phyloP scores from a whole-genome alignment of 352 stramenopile species.

The Phytophthora podocarpi region DNA sequence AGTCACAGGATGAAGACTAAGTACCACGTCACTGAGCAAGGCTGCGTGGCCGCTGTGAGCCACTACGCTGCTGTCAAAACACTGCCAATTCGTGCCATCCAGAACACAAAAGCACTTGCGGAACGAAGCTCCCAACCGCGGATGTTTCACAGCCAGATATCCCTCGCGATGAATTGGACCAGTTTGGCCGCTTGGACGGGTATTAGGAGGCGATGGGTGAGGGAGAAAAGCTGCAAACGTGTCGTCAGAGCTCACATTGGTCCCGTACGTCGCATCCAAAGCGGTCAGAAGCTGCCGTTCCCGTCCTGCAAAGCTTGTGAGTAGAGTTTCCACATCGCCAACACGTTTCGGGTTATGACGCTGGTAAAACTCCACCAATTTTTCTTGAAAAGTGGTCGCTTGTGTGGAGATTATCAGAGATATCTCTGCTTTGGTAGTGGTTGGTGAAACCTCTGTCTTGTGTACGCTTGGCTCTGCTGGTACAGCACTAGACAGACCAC shows the following conservation, averaged over 20 bases:
- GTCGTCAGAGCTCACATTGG: constrained; percentile 38
- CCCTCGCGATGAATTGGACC: constrained; percentile 30
- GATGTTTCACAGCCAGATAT: constrained; percentile 51
- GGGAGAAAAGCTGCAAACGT: constrained; percentile 36
- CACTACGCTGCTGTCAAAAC: constrained; percentile 39
- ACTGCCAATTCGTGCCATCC: constrained; percentile 32
- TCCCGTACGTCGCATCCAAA: constrained; percentile 70
- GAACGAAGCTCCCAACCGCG: constrained; percentile 32
- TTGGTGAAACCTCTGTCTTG: neutral
- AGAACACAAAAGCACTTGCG: constrained; percentile 48
- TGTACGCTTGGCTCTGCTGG: constrained; percentile 1
- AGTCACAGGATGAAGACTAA: constrained; percentile 37
- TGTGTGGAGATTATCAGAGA: constrained; percentile 11
- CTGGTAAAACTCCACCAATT: constrained; percentile 90
- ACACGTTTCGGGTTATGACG: constrained; percentile 91
- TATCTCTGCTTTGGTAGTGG: neutral
- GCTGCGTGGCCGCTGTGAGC: constrained; percentile 12
- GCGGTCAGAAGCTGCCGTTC: constrained; percentile 63
- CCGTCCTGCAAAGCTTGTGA: constrained; percentile 62
- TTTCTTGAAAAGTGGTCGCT: constrained; percentile 36
- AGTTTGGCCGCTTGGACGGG: constrained; percentile 1
- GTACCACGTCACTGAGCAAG: constrained; percentile 33
- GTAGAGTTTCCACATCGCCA: constrained; percentile 74
- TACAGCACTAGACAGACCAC: constrained; percentile 39
- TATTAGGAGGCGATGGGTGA: neutral